Percentiles rank a stretch among this genome's conserved stretches.
phyloP scores from a whole-genome alignment of 495 filamentous ascomycete species.

The Friedmanniomyces simplex region DNA sequence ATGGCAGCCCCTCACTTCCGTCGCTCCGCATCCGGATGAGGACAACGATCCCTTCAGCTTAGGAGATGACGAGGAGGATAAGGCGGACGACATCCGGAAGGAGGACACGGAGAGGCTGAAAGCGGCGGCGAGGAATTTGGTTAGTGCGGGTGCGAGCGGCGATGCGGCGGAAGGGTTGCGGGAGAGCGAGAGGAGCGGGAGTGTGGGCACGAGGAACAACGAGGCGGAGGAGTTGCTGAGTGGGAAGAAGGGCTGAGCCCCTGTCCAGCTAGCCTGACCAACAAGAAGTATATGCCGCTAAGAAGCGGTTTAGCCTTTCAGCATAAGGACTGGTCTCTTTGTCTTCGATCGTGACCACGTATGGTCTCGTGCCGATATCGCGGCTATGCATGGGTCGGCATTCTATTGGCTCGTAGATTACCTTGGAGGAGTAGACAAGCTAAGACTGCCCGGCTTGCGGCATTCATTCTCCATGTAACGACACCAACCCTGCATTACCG shows the following conservation, averaged over 20 bases:
- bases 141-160: not conserved
- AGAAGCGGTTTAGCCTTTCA: too few relatives aligned
- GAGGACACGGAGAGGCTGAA: slow-evolving; percentile 63
- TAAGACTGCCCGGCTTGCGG: too few relatives aligned
- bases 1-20: slow-evolving; percentile 89
- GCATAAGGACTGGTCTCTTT: too few relatives aligned
- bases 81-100: slow-evolving; percentile 48
- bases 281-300: too few relatives aligned
- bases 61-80: slow-evolving; percentile 89
- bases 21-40: slow-evolving; percentile 76
- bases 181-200: slow-evolving; percentile 32
- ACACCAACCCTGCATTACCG: too few relatives aligned
- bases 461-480: too few relatives aligned
- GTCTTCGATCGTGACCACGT: too few relatives aligned
- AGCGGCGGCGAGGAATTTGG: slow-evolving; percentile 3
- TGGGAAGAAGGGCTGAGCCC: slow-evolving; percentile 12
- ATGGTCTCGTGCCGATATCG: too few relatives aligned
- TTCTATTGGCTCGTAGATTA: too few relatives aligned
- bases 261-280: too few relatives aligned
- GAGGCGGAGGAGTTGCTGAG: slow-evolving; percentile 35
- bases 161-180: slow-evolving; percentile 25
- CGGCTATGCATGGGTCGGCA: too few relatives aligned
- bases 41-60: slow-evolving; percentile 96
- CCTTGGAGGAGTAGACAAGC: too few relatives aligned
- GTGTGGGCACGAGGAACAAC: slow-evolving; percentile 29